Conservation (phyloP, 164 flowering plant genomes). For the Warburgia ugandensis region DNA sequence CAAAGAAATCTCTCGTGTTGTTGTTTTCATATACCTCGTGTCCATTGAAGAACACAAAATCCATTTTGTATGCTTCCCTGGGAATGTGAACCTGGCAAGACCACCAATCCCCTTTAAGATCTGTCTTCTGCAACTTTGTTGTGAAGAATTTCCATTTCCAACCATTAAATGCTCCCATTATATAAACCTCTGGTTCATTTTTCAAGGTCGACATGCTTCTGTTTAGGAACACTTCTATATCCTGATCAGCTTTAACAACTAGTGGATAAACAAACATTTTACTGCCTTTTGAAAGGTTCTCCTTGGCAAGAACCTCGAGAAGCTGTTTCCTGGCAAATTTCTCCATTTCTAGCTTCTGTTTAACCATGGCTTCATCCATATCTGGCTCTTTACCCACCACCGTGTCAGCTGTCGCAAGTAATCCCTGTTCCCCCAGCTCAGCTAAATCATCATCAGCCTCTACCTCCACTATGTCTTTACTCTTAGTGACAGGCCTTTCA, state of each 20-base stretch:
- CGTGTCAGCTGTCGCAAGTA: conserved; percentile 3
- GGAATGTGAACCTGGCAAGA: conserved; percentile 82
- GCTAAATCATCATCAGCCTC: conserved; percentile 12
- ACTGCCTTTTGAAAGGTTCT: conserved; percentile 38
- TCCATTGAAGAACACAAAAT: conserved; percentile 90
- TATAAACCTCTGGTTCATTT: conserved; percentile 53
- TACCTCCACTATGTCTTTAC: conserved; percentile 9
- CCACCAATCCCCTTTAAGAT: conserved; percentile 90
- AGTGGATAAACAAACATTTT: conserved; percentile 70
- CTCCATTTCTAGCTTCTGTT: conserved; percentile 41
- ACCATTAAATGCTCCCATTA: conserved; percentile 95
- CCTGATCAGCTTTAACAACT: conserved; percentile 58
- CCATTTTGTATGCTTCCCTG: conserved; percentile 73
- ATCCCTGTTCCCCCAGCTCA: conserved; percentile 7
- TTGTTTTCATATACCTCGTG: conserved; percentile 80
- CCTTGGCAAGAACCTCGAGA: conserved; percentile 55
- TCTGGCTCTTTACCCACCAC: conserved; percentile 11
- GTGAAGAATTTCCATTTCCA: conserved; percentile 93
- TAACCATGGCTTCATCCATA: conserved; percentile 12
- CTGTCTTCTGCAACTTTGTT: conserved; percentile 49
- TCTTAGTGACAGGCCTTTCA: conserved; percentile 2
- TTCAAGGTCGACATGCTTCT: conserved; percentile 59
- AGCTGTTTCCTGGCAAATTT: conserved; percentile 29
- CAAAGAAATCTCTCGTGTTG: conserved; percentile 58
- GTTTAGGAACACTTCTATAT: conserved; percentile 70